Conservation (phyloP, 306 rosid species). For the Prunus mira region DNA sequence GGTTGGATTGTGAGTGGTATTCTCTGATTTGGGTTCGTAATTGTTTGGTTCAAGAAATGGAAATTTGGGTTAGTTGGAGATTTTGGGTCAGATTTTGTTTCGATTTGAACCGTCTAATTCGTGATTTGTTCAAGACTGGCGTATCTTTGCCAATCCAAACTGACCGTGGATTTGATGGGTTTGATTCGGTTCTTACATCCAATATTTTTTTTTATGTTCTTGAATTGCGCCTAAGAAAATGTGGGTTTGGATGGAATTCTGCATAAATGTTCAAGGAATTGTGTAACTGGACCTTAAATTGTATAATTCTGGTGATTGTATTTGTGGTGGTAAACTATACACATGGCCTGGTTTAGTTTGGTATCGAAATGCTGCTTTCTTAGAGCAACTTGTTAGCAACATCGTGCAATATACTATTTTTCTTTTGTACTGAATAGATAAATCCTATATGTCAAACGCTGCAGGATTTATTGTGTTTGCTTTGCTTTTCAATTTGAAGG, state of each 20-base stretch:
- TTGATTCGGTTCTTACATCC: neutral
- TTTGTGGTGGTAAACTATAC: too few relatives aligned
- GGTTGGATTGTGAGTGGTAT: neutral
- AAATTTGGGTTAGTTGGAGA: neutral
- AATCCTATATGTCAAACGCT: slow-evolving; percentile 13
- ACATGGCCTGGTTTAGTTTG: neutral
- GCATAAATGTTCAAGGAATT: neutral
- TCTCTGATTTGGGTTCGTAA: neutral
- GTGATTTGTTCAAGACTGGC: neutral
- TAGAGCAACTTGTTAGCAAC: neutral
- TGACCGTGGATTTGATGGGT: neutral
- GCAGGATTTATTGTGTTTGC: slow-evolving; percentile 24
- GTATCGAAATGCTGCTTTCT: neutral
- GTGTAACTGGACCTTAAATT: neutral
- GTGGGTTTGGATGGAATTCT: neutral
- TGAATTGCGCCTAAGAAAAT: neutral
- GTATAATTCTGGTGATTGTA: neutral
- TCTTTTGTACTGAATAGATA: neutral
- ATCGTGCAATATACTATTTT: neutral
- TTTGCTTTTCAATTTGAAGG: slow-evolving; percentile 3
- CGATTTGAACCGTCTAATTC: neutral
- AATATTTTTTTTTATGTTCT: neutral
- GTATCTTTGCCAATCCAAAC: neutral
- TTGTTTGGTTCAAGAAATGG: neutral
- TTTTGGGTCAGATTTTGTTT: slow-evolving; percentile 4